A percentile compares a stretch with the other conserved stretches of the same genome.
Evolutionary conservation across 2,329 filamentous ascomycete species (phyloP).

Genomic region (Trichothecium sympodiale): DNA sequence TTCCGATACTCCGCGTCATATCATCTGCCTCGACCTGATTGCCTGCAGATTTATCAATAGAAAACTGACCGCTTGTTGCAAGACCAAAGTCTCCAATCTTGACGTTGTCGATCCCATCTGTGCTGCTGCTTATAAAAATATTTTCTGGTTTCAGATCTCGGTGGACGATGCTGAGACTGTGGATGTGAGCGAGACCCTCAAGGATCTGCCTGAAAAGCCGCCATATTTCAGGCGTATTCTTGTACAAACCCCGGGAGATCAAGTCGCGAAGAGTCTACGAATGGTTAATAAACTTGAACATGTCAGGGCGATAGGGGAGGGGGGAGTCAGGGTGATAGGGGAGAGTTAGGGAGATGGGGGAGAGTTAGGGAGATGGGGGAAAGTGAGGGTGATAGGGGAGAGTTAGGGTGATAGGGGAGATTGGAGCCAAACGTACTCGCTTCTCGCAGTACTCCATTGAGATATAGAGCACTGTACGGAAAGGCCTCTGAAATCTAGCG

Average conservation of each 20-base stretch:
- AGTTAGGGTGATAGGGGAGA: conserved; percentile 1
- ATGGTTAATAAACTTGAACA: no score
- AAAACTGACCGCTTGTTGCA: conserved; percentile 76
- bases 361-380: conserved; percentile 1
- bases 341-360: conserved; percentile 1
- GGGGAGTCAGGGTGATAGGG: neutral
- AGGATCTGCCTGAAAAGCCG: conserved; percentile 82
- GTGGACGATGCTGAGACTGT: conserved; percentile 84
- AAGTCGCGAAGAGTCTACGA: conserved; percentile 69
- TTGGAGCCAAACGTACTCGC: conserved; percentile 39
- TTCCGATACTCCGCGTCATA: conserved; percentile 63
- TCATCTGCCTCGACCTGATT: conserved; percentile 40
- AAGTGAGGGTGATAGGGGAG: neutral
- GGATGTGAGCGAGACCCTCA: conserved; percentile 83
- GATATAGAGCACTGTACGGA: conserved; percentile 77
- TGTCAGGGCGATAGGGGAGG: conserved; percentile 1
- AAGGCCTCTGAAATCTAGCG: conserved; percentile 35
- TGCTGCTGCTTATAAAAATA: conserved; percentile 65
- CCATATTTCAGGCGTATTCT: conserved; percentile 73
- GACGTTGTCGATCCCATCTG: conserved; percentile 73
- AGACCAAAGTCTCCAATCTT: conserved; percentile 96
- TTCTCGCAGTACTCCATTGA: conserved; percentile 99
- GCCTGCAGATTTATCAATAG: conserved; percentile 40
- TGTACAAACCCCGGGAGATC: conserved; percentile 63
- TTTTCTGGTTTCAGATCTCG: conserved; percentile 96